Evolutionary conservation across 306 rosid species (phyloP).

Genomic region (Luffa acutangula): DNA sequence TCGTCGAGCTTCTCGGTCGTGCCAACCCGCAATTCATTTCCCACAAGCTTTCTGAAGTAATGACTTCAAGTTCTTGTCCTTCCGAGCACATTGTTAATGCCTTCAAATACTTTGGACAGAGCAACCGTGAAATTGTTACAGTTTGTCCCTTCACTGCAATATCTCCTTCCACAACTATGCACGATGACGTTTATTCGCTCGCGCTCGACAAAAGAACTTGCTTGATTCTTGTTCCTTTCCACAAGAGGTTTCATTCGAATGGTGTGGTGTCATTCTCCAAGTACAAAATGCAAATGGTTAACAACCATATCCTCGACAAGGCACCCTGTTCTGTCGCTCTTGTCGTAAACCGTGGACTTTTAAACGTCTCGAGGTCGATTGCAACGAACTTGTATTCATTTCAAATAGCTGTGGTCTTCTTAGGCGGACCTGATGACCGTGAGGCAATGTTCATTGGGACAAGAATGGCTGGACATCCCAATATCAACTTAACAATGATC

Average conservation of each 20-base stretch:
- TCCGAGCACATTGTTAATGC: slow-evolving; percentile 17
- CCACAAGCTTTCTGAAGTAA: slow-evolving; percentile 5
- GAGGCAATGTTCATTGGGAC: slow-evolving; percentile 29
- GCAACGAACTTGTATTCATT: neutral
- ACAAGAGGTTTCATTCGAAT: slow-evolving; percentile 1
- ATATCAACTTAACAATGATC: slow-evolving; percentile 16
- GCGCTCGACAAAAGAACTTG: slow-evolving; percentile 14
- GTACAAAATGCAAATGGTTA: slow-evolving; percentile 3
- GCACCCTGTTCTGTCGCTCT: slow-evolving; percentile 31
- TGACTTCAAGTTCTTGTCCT: neutral
- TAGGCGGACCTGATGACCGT: slow-evolving; percentile 30
- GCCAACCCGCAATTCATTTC: slow-evolving; percentile 18
- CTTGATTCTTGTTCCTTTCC: slow-evolving; percentile 20
- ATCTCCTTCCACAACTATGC: slow-evolving; percentile 18
- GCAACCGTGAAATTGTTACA: neutral
- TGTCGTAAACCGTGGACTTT: slow-evolving; percentile 19
- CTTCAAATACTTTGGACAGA: slow-evolving; percentile 14
- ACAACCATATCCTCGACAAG: slow-evolving; percentile 13
- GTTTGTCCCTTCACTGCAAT: slow-evolving; percentile 18
- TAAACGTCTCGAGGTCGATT: neutral
- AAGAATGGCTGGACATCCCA: slow-evolving; percentile 24
- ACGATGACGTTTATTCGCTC: slow-evolving; percentile 20
- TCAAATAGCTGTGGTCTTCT: slow-evolving; percentile 23
- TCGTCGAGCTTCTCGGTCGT: slow-evolving; percentile 19
- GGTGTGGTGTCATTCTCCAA: neutral